Evolutionary conservation across 176 grass and related monocot species (phyloP).

Genomic region (Eleusine indica): DNA sequence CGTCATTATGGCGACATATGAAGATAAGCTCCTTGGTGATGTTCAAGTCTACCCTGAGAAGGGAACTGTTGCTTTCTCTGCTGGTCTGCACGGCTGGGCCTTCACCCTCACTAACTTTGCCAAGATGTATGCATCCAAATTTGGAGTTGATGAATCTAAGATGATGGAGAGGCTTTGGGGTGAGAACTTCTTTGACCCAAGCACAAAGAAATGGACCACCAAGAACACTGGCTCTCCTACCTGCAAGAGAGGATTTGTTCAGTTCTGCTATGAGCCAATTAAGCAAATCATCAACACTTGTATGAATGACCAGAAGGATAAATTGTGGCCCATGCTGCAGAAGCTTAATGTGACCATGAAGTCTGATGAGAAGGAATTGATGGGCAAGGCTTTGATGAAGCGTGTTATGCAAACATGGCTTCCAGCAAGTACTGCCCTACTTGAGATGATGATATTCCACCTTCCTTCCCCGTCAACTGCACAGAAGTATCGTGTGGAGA

Average conservation of each 20-base stretch:
- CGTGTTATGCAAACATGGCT: constrained; percentile 84
- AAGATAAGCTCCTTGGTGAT: constrained; percentile 68
- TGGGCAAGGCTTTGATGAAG: constrained; percentile 81
- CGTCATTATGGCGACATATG: constrained; percentile 84
- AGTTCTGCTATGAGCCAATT: constrained; percentile 84
- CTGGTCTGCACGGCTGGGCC: constrained; percentile 75
- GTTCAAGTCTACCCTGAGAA: constrained; percentile 86
- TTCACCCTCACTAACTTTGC: constrained; percentile 81
- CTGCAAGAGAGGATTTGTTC: constrained; percentile 79
- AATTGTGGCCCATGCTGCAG: constrained; percentile 74
- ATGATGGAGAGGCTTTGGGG: constrained; percentile 91
- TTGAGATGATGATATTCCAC: constrained; percentile 90
- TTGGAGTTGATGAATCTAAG: constrained; percentile 71
- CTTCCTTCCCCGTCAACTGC: constrained; percentile 67
- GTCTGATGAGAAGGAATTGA: constrained; percentile 67
- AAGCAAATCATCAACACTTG: constrained; percentile 73
- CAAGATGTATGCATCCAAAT: constrained; percentile 77
- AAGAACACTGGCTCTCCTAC: constrained; percentile 62
- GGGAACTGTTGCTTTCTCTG: constrained; percentile 82
- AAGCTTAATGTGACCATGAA: constrained; percentile 77
- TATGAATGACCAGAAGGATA: constrained; percentile 78
- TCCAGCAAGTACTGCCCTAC: constrained; percentile 65
- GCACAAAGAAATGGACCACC: constrained; percentile 70
- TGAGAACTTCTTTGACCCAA: constrained; percentile 79
- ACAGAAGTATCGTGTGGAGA: constrained; percentile 80